Evolutionary conservation across 2,329 filamentous ascomycete species (phyloP).

Genomic region (Phyllosticta citribraziliensis): DNA sequence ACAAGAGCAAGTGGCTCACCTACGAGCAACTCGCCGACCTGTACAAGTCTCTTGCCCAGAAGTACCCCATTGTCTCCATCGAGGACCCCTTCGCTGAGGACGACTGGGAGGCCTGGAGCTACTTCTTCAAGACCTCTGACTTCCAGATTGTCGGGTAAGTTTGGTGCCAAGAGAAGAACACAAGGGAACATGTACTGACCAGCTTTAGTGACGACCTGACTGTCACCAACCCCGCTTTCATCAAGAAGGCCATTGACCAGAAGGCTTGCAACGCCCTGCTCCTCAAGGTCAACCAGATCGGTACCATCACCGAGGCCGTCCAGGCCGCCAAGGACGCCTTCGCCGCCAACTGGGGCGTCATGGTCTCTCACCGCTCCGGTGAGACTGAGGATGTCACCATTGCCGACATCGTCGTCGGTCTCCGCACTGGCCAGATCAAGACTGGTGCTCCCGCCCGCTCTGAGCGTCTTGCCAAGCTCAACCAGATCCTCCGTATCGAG

Average conservation of each 20-base stretch:
- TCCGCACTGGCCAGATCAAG: constrained; percentile 97
- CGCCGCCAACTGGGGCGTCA: constrained; percentile 92
- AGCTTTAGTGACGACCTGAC: constrained; percentile 74
- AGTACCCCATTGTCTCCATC: constrained; percentile 98
- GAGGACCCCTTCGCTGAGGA: constrained; percentile 99
- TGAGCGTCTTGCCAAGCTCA: constrained; percentile 98
- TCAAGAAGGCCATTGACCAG: constrained; percentile 99
- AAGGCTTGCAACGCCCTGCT: constrained; percentile 98
- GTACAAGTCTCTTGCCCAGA: constrained; percentile 78
- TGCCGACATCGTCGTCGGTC: constrained; percentile 92
- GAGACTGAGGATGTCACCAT: constrained; percentile 99
- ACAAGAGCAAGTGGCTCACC: constrained; percentile 94
- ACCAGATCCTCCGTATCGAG: constrained; percentile 99
- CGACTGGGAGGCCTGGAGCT: constrained; percentile 99
- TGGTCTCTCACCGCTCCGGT: constrained; percentile 98
- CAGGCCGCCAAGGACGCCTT: constrained; percentile 99
- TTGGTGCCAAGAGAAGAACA: neutral
- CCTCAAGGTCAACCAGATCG: constrained; percentile 99
- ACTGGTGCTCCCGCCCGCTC: constrained; percentile 92
- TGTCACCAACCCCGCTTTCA: constrained; percentile 96
- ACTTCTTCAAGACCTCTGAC: constrained; percentile 99
- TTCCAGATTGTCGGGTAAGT: constrained; percentile 82
- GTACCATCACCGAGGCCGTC: constrained; percentile 96
- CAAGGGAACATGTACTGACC: neutral
- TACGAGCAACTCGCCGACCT: constrained; percentile 93